Evolutionary conservation across 1,284 basidiomycete genomes (phyloP).

Genomic region (Wallemia ichthyophaga): DNA sequence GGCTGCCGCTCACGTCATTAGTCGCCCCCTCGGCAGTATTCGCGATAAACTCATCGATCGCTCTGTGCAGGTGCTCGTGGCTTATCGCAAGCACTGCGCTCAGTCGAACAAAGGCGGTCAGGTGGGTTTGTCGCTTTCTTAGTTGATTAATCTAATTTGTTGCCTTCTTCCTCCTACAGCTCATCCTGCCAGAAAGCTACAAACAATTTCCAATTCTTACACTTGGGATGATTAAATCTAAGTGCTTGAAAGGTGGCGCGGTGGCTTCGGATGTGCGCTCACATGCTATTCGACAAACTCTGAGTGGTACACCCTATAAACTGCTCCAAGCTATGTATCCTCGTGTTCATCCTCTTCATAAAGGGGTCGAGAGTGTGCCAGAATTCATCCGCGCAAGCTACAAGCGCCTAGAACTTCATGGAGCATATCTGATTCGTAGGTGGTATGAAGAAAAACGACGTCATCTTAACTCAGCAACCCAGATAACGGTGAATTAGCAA

Average conservation of each 20-base stretch:
- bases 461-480: conserved; percentile 3
- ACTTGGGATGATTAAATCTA: conserved; percentile 61
- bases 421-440: conserved; percentile 65
- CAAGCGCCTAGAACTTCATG: conserved; percentile 62
- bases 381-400: conserved; percentile 57
- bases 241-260: conserved; percentile 51
- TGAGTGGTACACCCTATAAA: neutral
- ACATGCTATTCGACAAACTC: conserved; percentile 27
- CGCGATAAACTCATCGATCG: conserved; percentile 58
- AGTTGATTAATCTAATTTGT: too few relatives aligned
- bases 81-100: conserved; percentile 74
- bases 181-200: conserved; percentile 84
- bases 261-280: conserved; percentile 83
- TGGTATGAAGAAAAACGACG: conserved; percentile 4
- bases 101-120: conserved; percentile 50
- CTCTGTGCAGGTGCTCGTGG: conserved; percentile 52
- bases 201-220: conserved; percentile 60
- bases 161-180: too few relatives aligned
- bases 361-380: conserved; percentile 23
- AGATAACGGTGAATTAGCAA: conserved; percentile 75
- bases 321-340: neutral
- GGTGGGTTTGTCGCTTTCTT: too few relatives aligned
- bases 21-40: conserved; percentile 28
- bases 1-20: conserved; percentile 22
- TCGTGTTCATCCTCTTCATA: neutral